A percentile compares a stretch with the other conserved stretches of the same genome.
Conservation (phyloP, 192 early-diverging fungal species). For the Rhizophagus sp. region DNA sequence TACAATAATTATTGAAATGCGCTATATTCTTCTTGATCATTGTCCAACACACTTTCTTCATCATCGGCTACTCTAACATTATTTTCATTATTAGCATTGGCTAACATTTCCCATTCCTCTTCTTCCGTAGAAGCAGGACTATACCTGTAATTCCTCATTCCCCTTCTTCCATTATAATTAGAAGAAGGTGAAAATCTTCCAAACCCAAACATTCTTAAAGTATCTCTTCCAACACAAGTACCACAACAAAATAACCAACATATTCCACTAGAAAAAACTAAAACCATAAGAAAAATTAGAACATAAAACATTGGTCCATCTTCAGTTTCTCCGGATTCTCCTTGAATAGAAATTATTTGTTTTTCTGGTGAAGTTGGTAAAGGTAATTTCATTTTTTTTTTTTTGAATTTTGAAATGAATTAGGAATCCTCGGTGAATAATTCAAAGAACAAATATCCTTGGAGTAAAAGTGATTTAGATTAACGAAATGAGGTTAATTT, state of each 20-base stretch:
- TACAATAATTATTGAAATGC: background rate
- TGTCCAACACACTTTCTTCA: background rate
- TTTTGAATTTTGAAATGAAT: background rate
- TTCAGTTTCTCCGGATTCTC: background rate
- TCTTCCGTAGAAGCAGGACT: background rate
- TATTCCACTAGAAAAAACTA: conserved; percentile 25
- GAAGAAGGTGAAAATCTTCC: background rate
- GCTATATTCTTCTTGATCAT: background rate
- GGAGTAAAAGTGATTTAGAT: background rate
- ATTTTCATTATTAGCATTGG: background rate
- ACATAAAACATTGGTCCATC: conserved; percentile 12
- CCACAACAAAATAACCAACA: conserved; percentile 32
- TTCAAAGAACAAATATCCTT: background rate
- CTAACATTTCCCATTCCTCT: conserved; percentile 31
- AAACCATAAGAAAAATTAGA: conserved; percentile 22
- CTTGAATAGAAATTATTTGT: background rate
- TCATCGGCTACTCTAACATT: background rate
- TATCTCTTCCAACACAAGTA: conserved; percentile 25
- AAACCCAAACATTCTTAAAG: conserved; percentile 1
- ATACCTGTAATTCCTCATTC: conserved; percentile 1
- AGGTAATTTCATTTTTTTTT: background rate
- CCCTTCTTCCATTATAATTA: background rate
- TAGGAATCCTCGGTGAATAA: background rate
- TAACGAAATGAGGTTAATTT: background rate
- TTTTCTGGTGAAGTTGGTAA: background rate